Conservation (phyloP, 345 rosid genomes). For the Camelina laxa region DNA sequence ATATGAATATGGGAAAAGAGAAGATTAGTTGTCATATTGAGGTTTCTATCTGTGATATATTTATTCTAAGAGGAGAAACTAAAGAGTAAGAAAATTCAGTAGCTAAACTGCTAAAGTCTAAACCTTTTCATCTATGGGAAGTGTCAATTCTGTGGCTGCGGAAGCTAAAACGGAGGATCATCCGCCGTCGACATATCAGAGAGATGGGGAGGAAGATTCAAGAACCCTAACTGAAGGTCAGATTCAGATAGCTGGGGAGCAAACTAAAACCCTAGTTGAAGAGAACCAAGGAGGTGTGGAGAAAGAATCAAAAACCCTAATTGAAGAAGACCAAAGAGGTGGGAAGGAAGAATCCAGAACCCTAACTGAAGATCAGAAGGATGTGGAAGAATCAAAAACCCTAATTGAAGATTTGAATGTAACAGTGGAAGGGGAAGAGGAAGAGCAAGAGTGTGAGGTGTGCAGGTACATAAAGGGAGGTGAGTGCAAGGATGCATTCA, state of each 20-base stretch:
- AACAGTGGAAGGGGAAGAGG: neutral
- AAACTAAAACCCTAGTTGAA: no score
- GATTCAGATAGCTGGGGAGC: no score
- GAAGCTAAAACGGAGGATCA: neutral
- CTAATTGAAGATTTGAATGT: neutral
- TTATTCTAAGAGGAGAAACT: no score
- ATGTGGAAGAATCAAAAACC: neutral
- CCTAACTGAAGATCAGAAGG: neutral
- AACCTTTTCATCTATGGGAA: neutral
- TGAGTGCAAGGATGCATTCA: conserved; percentile 7
- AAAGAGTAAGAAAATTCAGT: neutral
- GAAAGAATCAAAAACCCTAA: neutral
- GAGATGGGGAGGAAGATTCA: neutral
- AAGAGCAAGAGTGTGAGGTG: neutral
- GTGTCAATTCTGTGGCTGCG: neutral
- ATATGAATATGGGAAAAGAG: neutral
- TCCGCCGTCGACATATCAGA: neutral
- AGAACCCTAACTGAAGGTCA: no score
- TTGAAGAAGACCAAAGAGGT: neutral
- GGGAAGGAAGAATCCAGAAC: neutral
- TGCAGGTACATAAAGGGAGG: neutral
- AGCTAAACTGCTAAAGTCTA: neutral
- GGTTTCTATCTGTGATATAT: no score
- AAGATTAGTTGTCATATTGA: neutral
- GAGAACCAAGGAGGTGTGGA: neutral